phyloP scores from a whole-genome alignment of 345 rosid species.

The Boechera retrofracta region DNA sequence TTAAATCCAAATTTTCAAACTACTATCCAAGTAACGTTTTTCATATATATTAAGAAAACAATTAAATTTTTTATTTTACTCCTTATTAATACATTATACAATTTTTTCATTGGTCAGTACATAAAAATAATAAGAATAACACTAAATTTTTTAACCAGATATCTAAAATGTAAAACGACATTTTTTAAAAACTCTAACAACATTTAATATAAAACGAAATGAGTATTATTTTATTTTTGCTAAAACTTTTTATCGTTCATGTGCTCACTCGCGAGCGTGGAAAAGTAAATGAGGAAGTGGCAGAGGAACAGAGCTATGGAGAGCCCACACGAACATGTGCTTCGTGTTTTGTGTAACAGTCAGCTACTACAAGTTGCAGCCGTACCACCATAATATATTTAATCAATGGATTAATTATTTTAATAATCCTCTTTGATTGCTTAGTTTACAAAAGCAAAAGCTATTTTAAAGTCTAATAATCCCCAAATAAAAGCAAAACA shows the following conservation, averaged over 20 bases:
- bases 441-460: constrained; percentile 9
- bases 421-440: constrained; percentile 9
- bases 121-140: too few species aligned
- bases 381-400: background rate
- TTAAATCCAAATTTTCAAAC: too few species aligned
- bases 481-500: constrained; percentile 34
- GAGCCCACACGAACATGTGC: constrained; percentile 31
- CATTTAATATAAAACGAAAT: too few species aligned
- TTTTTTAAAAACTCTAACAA: too few species aligned
- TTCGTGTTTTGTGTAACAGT: constrained; percentile 11
- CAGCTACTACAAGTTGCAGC: constrained; percentile 28
- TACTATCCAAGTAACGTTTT: too few species aligned
- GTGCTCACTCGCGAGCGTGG: background rate
- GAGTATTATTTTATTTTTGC: too few species aligned
- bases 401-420: background rate
- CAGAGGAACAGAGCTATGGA: constrained; percentile 17
- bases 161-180: too few species aligned
- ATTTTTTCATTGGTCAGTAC: too few species aligned
- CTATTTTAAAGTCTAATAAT: constrained; percentile 9
- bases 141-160: too few species aligned
- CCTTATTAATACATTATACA: too few species aligned
- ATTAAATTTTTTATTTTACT: too few species aligned
- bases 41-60: too few species aligned
- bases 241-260: background rate
- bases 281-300: constrained; percentile 4